Conservation (phyloP, 768 basidiomycete genomes). For the Hygrocybe coccinea region DNA sequence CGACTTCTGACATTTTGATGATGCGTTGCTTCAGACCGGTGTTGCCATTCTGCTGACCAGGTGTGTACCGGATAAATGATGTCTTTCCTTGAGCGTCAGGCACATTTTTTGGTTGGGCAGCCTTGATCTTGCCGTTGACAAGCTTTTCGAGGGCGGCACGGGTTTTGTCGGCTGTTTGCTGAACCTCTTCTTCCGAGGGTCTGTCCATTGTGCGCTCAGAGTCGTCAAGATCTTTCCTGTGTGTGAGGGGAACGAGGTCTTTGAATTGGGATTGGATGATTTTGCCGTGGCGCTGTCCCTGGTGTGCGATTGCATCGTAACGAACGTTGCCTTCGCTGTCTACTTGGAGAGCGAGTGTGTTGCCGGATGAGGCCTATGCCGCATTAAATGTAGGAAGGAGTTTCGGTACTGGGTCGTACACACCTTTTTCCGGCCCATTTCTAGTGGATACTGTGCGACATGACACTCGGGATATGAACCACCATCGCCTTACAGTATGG, state of each 20-base stretch:
- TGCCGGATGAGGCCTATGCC: slow-evolving; percentile 76
- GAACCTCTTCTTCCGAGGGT: slow-evolving; percentile 89
- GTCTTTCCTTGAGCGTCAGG: slow-evolving; percentile 81
- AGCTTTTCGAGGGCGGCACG: slow-evolving; percentile 89
- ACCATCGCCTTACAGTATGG: slow-evolving; percentile 56
- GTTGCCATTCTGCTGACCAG: slow-evolving; percentile 76
- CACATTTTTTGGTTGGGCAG: slow-evolving; percentile 94
- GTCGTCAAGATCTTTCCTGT: slow-evolving; percentile 84
- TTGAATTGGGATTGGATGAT: slow-evolving; percentile 94
- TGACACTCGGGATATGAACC: slow-evolving; percentile 94
- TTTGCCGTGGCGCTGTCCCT: slow-evolving; percentile 86
- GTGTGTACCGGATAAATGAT: slow-evolving; percentile 92
- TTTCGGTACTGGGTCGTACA: slow-evolving; percentile 17
- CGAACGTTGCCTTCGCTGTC: slow-evolving; percentile 94
- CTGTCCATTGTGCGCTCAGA: slow-evolving; percentile 75
- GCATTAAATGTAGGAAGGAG: neutral
- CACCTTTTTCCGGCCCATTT: slow-evolving; percentile 94
- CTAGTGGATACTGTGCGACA: slow-evolving; percentile 93
- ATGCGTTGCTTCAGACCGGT: slow-evolving; percentile 83
- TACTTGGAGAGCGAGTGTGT: slow-evolving; percentile 94
- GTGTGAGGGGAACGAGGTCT: slow-evolving; percentile 87
- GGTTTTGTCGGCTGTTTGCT: slow-evolving; percentile 87
- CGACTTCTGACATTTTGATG: slow-evolving; percentile 98
- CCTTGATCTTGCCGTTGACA: slow-evolving; percentile 94
- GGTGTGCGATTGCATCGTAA: slow-evolving; percentile 94